Base-by-base conservation (phyloP, 2,329 filamentous ascomycete species). In the Aspergillus viridinutans region DNA sequence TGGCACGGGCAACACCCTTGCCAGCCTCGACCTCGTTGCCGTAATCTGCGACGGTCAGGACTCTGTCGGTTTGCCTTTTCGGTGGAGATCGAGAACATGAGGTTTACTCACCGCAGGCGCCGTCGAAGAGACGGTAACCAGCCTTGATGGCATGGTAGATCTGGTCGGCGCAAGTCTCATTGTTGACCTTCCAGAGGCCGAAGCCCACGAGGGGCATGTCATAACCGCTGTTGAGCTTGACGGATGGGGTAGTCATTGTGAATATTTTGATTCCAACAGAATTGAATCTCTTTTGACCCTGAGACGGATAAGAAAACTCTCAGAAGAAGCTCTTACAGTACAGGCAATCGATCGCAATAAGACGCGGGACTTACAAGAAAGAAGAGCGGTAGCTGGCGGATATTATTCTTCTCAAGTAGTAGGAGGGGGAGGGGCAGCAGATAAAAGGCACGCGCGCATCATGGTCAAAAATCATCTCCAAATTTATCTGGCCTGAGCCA, bases 21-120 rank as follows among this genome's bases (percentile, higher is more conserved):
- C 90, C 90, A 62, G 83, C 85, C 75, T 92, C 89, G 65, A 85
- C 84, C 76, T 93, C 90, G 73, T 93, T 93, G 67, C 88, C 89
- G 76, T 94, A 93, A 75, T 92, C 89, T 90, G 67, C 17, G 7
- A 21, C n/a, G 8, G 52, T 47, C 8, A 26, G 23, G 2, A 12
- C 23, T 58, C 23, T 12, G 40, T 17, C 28, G 17, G 23, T 52
- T 6, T 49, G 23, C 23, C 14, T 38, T 17, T 17, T 17, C 5
- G 32, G 4, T 35, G 32, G 12, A 17, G 32, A 35, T 17, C 4
- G 29, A 35, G 32, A 35, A 35, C 14, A 35, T 35, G 29, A 32
- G 29, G 12, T 25, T n/a, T 25, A 66, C 72, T 50, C 75, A 82
- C 80, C 81, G 67, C 81, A 84, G 57, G 83, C 83, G 58, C 83